These are phyloP conservation scores for Echinochloa phyllopogon DNA, from an alignment of 176 grass and related monocot species.

Conservation along the genomic window DNA sequence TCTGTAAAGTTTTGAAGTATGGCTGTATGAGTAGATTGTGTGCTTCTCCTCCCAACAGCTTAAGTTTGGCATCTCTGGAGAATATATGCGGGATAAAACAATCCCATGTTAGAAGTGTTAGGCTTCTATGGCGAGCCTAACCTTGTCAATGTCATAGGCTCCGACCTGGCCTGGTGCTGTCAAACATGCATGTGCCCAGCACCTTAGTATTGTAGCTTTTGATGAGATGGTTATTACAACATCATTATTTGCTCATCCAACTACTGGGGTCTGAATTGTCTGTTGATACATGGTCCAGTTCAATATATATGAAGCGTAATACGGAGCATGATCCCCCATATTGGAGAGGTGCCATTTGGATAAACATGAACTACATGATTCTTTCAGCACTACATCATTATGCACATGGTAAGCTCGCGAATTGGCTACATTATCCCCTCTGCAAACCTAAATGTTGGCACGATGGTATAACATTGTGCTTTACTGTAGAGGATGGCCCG, in stretches of 20 bases:
- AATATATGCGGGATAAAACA: background rate
- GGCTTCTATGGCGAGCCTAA: background rate
- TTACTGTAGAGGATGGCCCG: slow-evolving; percentile 71
- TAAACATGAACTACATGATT: slow-evolving; percentile 99
- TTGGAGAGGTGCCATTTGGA: slow-evolving; percentile 99
- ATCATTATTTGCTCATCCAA: background rate
- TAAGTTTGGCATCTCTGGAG: background rate
- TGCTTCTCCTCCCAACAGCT: background rate
- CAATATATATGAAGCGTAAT: slow-evolving; percentile 94
- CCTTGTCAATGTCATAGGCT: background rate
- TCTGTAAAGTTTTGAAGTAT: background rate
- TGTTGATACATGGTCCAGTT: slow-evolving; percentile 54
- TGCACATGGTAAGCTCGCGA: slow-evolving; percentile 60
- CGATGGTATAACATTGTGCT: slow-evolving; percentile 10
- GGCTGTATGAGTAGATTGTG: background rate
- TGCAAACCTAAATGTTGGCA: background rate
- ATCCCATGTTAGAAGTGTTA: background rate
- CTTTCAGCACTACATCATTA: slow-evolving; percentile 92
- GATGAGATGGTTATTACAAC: background rate
- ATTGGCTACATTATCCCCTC: background rate
- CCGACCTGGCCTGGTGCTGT: background rate
- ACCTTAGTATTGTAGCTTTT: background rate
- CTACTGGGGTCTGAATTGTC: slow-evolving; percentile 28
- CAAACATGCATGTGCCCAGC: background rate
- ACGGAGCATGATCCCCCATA: slow-evolving; percentile 93